Percentiles rank a stretch among this genome's conserved stretches.
Evolutionary conservation across 2,329 filamentous ascomycete genomes (phyloP).

Genomic region (Dichotomopilus funicola): DNA sequence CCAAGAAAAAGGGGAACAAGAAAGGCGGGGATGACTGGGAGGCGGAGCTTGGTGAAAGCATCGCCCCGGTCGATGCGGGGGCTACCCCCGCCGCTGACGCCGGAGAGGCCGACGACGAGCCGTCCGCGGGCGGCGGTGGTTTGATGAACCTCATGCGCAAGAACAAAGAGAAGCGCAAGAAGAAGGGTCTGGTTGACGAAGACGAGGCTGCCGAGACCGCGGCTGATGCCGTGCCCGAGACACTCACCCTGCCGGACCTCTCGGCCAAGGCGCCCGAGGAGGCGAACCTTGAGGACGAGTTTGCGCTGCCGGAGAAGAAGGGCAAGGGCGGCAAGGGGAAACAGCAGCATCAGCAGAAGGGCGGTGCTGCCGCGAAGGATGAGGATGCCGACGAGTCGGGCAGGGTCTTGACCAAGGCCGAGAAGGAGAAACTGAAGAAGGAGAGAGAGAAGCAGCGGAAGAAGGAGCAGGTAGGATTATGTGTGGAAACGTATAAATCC

Average conservation of each 20-base stretch:
- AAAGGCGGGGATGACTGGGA: constrained; percentile 92
- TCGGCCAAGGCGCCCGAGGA: constrained; percentile 70
- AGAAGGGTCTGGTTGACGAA: constrained; percentile 73
- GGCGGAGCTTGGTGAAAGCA: constrained; percentile 75
- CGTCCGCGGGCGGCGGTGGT: constrained; percentile 53
- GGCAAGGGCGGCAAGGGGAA: constrained; percentile 53
- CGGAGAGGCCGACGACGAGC: constrained; percentile 48
- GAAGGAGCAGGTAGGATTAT: constrained; percentile 73
- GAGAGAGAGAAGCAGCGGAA: constrained; percentile 97
- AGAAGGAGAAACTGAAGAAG: constrained; percentile 98
- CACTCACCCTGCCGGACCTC: constrained; percentile 41
- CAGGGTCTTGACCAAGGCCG: constrained; percentile 86
- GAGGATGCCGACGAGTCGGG: constrained; percentile 50
- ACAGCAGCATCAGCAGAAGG: constrained; percentile 37
- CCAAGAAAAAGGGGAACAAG: constrained; percentile 84
- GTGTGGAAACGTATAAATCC: no score
- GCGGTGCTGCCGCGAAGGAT: constrained; percentile 33
- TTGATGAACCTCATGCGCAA: constrained; percentile 76
- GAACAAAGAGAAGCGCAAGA: constrained; percentile 80
- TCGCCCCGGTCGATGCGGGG: constrained; percentile 53
- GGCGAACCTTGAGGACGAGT: constrained; percentile 78
- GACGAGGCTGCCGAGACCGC: constrained; percentile 63
- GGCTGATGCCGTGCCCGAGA: constrained; percentile 30
- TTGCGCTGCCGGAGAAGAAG: constrained; percentile 72
- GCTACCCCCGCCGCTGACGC: constrained; percentile 46